Base-by-base conservation (phyloP, 2,329 filamentous ascomycete species). In the Stachybotrys chlorohalonatus region DNA sequence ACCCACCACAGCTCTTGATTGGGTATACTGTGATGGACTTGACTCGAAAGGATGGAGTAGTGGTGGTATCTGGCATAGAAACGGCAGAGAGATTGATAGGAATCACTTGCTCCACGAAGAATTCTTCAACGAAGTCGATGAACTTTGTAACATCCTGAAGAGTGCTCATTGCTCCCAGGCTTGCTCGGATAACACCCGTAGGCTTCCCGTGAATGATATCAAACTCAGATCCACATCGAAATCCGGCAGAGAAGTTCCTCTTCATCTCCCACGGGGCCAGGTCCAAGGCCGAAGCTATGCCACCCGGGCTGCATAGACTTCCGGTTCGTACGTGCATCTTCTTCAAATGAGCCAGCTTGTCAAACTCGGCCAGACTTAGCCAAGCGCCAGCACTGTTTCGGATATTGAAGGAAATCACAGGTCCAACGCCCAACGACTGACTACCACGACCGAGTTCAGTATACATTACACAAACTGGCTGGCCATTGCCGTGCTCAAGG, bases 1-100 rank as follows among this genome's bases (percentile, higher is more conserved):
- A 95, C 1, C 89, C 89, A 15, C 85, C 89, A 63, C 94, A 97
- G 66, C 91, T 96, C 70, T 99, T 99, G 65, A 99, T 92, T 0
- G 94, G 94, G 64, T 91, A 99, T 1, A 97, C 81, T 1, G 78
- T 83, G 15, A 92, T 79, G 53, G 76, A 77, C 57, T 87, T 82
- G n/a, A 90, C 76, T 54, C 16, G 17, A 11, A 42, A 13, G 9
- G 36, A 9, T 13, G 36, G 36, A 9, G 8, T 13, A 9, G 13
- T 42, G 13, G 9, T 6, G 11, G 36, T 16, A 5, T 52, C 49
- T 45, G 36, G 13, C 36, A 9, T 9, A 42, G 13, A 42, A 13
- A 9, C 13, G 36, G 36, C 9, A 13, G 36, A 5, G 6, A 9
- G 13, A 42, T 42, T 13, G 5, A 42, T 13, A 9, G 36, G 8